Base-by-base conservation (phyloP, 345 rosid species). In the Arabidopsis suecica region DNA sequence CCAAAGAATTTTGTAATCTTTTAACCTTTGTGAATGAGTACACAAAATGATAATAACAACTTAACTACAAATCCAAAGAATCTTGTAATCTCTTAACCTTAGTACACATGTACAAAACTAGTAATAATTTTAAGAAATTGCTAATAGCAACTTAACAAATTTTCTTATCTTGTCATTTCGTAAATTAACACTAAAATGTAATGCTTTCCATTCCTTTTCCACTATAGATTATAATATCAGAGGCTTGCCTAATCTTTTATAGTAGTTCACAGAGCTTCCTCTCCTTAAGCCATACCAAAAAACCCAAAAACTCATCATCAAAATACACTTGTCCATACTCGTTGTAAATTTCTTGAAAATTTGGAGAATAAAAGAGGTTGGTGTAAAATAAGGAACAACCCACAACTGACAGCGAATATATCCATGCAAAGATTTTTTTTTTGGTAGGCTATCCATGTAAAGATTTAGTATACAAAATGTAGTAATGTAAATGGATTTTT, bases 61-160 rank as follows among this genome's bases (percentile, higher is more conserved):
- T 20, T 30, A 30, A 9, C 9, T n/a, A 47, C 51, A 63, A 32
- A 32, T 45, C 56, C 55, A 16, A 47, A 47, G 5, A 44, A 45
- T 45, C 14, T 30, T 16, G 25, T n/a, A 34, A 58, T 58, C 13
- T 4, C 16, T 58, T 11, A 33, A 34, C 25, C 13, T 58, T 10
- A 30, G 37, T 30, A 55, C 18, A 51, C 10, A 51, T 22, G 10
- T 0, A 53, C 59, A 56, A 32, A 32, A 13, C 38, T 30, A 56
- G 3, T 56, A n/a, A 30, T 30, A 25, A 25, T 30, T 12, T 54
- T 5, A 53, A 14, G 1, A 54, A 28, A 28, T 14, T 32, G 38
- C 61, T 57, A 36, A 34, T 16, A 16, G 1, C 42, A 58, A n/a
- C 61, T 33, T n/a, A 55, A 55, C 20, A 58, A 59, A 9, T 58